These are phyloP conservation scores for Chernovozyma sophiae-reginae DNA, from an alignment of 1,139 yeast genomes.

Conservation along the genomic window DNA sequence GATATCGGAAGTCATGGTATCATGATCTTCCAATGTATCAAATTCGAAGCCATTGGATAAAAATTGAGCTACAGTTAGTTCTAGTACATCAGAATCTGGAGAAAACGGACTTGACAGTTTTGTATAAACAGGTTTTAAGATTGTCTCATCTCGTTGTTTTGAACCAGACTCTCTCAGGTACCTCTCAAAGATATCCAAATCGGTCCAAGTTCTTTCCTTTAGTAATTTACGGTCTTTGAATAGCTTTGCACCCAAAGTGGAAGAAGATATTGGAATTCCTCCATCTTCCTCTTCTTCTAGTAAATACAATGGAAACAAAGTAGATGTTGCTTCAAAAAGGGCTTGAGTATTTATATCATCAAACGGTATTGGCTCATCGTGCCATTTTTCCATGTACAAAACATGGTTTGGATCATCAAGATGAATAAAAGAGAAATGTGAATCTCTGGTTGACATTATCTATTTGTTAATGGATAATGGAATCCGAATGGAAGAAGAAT, in stretches of 20 bases:
- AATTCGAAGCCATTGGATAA: constrained; percentile 33
- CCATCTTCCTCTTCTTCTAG: constrained; percentile 42
- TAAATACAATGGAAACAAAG: constrained; percentile 32
- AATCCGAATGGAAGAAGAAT: no score
- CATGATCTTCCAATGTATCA: constrained; percentile 11
- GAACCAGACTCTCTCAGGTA: constrained; percentile 22
- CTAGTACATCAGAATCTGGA: constrained; percentile 12
- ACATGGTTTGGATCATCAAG: constrained; percentile 39
- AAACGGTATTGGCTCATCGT: constrained; percentile 37
- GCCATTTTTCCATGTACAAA: constrained; percentile 41
- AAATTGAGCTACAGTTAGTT: constrained; percentile 27
- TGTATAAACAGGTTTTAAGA: constrained; percentile 26
- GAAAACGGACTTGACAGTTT: constrained; percentile 8
- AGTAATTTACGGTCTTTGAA: constrained; percentile 30
- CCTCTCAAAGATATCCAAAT: constrained; percentile 27
- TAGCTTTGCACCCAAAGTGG: constrained; percentile 37
- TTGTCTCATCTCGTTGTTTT: constrained; percentile 27
- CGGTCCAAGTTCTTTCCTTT: constrained; percentile 36
- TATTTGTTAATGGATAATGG: no score
- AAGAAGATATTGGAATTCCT: constrained; percentile 31
- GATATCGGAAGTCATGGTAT: constrained; percentile 17
- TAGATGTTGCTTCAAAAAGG: constrained; percentile 34
- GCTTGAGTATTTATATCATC: constrained; percentile 41
- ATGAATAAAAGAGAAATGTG: constrained; percentile 33
- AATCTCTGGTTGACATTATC: constrained; percentile 23